A percentile compares a stretch with the other conserved stretches of the same genome.
Evolutionary conservation across 495 filamentous ascomycete species (phyloP).

Genomic region (Daldinia caldariorum): DNA sequence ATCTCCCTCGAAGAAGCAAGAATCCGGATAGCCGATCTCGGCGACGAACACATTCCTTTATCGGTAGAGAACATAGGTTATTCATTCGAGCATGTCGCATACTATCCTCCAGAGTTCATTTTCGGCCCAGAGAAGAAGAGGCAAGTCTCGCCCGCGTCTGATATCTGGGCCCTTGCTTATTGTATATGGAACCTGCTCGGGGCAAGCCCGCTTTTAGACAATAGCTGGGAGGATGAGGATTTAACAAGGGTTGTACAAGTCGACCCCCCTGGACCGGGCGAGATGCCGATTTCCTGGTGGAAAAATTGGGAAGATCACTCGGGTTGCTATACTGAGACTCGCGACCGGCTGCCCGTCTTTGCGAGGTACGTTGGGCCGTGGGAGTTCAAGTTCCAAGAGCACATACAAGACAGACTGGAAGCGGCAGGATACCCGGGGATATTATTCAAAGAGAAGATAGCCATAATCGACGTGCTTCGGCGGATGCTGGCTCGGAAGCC

Average conservation of each 20-base stretch:
- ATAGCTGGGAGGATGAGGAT: neutral
- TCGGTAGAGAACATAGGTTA: neutral
- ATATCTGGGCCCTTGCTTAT: neutral
- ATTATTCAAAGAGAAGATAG: neutral
- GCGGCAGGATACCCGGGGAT: neutral
- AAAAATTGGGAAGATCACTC: neutral
- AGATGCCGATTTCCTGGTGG: neutral
- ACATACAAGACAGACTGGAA: neutral
- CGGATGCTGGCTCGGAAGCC: neutral
- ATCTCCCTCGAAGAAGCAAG: neutral
- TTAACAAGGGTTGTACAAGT: neutral
- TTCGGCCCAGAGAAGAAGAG: neutral
- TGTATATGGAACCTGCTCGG: neutral
- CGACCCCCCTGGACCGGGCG: neutral
- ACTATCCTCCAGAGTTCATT: neutral
- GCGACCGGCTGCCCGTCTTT: neutral
- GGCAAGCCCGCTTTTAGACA: neutral
- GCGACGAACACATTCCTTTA: neutral
- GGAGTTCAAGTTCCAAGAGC: neutral
- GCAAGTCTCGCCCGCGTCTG: neutral
- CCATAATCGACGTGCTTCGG: neutral
- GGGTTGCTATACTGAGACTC: neutral
- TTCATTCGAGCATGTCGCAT: neutral
- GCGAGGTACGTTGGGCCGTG: neutral
- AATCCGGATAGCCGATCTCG: neutral